phyloP scores from a whole-genome alignment of 805 yeast species.

The Monosporozyma aquatica region DNA sequence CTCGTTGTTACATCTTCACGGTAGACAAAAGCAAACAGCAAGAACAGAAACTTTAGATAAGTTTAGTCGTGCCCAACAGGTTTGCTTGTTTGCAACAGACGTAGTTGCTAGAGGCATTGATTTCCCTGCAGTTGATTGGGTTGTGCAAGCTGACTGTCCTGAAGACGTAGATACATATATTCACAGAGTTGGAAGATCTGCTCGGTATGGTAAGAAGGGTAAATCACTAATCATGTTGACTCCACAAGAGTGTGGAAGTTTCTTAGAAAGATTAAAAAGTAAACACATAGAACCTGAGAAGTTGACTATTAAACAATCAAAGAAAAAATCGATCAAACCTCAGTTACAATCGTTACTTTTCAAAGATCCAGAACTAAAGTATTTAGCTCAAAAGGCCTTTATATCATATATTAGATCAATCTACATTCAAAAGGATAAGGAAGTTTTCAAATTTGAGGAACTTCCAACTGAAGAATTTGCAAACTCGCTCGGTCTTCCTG shows the following conservation, averaged over 20 bases:
- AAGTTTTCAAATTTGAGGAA: constrained; percentile 67
- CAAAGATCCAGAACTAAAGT: constrained; percentile 84
- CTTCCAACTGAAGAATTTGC: constrained; percentile 81
- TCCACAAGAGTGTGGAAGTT: constrained; percentile 74
- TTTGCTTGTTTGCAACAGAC: constrained; percentile 82
- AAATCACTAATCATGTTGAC: constrained; percentile 74
- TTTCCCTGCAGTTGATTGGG: constrained; percentile 92
- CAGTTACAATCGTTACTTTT: constrained; percentile 87
- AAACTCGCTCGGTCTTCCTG: constrained; percentile 82
- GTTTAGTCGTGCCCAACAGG: constrained; percentile 68
- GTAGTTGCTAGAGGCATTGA: constrained; percentile 89
- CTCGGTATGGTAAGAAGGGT: constrained; percentile 79
- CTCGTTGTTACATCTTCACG: constrained; percentile 74
- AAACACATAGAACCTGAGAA: constrained; percentile 62
- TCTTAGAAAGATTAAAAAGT: constrained; percentile 51
- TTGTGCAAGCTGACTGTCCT: constrained; percentile 85
- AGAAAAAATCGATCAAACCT: constrained; percentile 61
- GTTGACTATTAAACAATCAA: constrained; percentile 66
- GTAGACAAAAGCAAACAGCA: constrained; percentile 85
- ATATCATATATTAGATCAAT: constrained; percentile 83
- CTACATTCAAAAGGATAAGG: constrained; percentile 78
- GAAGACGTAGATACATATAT: constrained; percentile 85
- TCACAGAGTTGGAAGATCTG: constrained; percentile 85
- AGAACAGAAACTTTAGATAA: constrained; percentile 73
- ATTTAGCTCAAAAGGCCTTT: constrained; percentile 91